Conservation (phyloP, 179 eudicot genomes). For the Patellifolia procumbens region DNA sequence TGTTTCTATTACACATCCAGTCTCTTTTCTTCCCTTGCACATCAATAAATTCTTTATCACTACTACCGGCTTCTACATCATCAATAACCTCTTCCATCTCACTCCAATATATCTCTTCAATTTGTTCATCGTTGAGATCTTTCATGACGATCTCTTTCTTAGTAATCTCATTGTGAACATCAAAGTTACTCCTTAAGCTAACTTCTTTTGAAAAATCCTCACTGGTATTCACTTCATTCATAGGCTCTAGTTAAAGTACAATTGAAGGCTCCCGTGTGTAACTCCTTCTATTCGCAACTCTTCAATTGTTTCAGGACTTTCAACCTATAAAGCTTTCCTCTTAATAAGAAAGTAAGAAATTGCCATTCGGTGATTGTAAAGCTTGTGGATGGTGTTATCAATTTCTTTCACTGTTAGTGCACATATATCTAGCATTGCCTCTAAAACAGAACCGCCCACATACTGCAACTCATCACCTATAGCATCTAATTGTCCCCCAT, state of each 20-base stretch:
- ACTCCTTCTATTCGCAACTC: not conserved
- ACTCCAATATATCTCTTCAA: not conserved
- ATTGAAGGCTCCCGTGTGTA: not conserved
- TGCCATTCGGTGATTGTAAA: too few species aligned
- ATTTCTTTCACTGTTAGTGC: too few species aligned
- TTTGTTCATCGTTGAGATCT: not conserved
- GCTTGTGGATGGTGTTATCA: too few species aligned
- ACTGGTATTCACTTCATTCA: not conserved
- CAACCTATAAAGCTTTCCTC: not conserved
- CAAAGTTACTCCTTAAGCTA: not conserved
- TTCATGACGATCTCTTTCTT: too few species aligned
- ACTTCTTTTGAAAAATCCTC: not conserved
- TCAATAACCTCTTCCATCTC: constrained; percentile 8
- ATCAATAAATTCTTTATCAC: constrained; percentile 10
- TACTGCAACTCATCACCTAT: too few species aligned
- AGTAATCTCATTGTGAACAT: not conserved
- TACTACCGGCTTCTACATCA: constrained; percentile 5
- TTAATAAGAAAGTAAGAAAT: not conserved
- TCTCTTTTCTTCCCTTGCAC: not conserved
- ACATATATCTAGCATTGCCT: too few species aligned
- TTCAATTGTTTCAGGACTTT: not conserved
- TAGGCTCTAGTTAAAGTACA: not conserved
- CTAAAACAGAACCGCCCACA: too few species aligned
- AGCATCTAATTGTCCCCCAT: too few species aligned
- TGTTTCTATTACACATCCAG: constrained; percentile 1